Conservation (phyloP, 441 rosid species). For the Hypseocharis bilobata region DNA sequence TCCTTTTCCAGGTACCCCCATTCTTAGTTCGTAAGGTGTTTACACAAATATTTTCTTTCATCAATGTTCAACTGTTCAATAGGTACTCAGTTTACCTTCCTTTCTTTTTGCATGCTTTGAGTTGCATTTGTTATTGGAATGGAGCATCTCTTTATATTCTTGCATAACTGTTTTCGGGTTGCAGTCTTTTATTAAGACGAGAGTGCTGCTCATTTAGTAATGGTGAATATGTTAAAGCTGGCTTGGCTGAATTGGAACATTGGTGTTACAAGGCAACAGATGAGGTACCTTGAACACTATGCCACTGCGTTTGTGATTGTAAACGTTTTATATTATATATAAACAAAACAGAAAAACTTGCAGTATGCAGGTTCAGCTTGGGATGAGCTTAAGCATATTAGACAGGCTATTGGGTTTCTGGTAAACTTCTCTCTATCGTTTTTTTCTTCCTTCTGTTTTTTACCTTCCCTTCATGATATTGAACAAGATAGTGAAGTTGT, state of each 20-base stretch:
- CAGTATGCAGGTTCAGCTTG: slow-evolving; percentile 86
- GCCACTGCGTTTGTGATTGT: slow-evolving; percentile 6
- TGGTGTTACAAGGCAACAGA: slow-evolving; percentile 96
- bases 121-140: not conserved
- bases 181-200: slow-evolving; percentile 78
- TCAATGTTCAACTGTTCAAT: slow-evolving; percentile 80
- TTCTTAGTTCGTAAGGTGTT: slow-evolving; percentile 79
- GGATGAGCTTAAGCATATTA: slow-evolving; percentile 71
- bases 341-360: slow-evolving; percentile 15
- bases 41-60: slow-evolving; percentile 81
- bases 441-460: slow-evolving; percentile 7
- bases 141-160: not conserved
- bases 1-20: slow-evolving; percentile 58
- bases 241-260: slow-evolving; percentile 88
- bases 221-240: slow-evolving; percentile 94
- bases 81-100: slow-evolving; percentile 29
- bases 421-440: slow-evolving; percentile 27
- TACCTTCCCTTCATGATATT: slow-evolving; percentile 8
- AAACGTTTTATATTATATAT: not conserved
- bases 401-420: slow-evolving; percentile 76
- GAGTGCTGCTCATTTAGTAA: slow-evolving; percentile 98
- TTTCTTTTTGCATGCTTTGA: not conserved
- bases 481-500: not conserved
- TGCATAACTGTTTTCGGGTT: not conserved
- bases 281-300: slow-evolving; percentile 47